Evolutionary conservation across 2,329 filamentous ascomycete species (phyloP).

Genomic region (Penicillium sp.): DNA sequence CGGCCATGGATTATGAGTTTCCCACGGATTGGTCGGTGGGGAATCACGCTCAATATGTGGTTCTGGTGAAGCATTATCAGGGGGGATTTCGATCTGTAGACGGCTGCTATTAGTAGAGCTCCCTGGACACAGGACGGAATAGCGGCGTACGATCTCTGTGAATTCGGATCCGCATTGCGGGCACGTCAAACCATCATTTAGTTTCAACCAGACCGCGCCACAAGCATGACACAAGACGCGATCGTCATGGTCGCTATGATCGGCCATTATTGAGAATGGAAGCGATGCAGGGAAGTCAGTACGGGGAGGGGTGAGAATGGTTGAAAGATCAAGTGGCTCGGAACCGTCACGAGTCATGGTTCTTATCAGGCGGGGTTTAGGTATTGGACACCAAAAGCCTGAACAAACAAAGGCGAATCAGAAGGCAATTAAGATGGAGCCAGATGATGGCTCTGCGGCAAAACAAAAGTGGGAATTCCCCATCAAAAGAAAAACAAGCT

Average conservation of each 20-base stretch:
- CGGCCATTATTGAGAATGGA: slow-evolving; percentile 30
- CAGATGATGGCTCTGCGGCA: not conserved
- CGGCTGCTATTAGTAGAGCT: slow-evolving; percentile 3
- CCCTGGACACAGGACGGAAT: not conserved
- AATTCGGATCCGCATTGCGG: slow-evolving; percentile 76
- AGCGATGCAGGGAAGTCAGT: not conserved
- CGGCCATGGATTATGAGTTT: slow-evolving; percentile 50
- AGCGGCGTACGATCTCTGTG: slow-evolving; percentile 74
- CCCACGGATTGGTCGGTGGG: slow-evolving; percentile 33
- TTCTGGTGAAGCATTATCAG: slow-evolving; percentile 28
- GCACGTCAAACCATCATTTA: slow-evolving; percentile 65
- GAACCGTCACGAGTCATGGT: slow-evolving; percentile 23
- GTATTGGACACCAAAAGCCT: not conserved
- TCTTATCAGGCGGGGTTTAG: slow-evolving; percentile 21
- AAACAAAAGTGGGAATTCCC: not conserved
- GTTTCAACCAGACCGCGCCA: slow-evolving; percentile 74
- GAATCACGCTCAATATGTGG: slow-evolving; percentile 18
- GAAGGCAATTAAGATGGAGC: not conserved
- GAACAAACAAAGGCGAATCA: not conserved
- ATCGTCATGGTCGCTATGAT: slow-evolving; percentile 56
- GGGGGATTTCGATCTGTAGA: slow-evolving; percentile 34
- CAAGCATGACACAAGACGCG: slow-evolving; percentile 86
- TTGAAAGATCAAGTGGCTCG: slow-evolving; percentile 11
- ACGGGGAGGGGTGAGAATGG: not conserved
- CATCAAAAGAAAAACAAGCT: not conserved